A percentile compares a stretch with the other conserved stretches of the same genome.
Evolutionary conservation across 2,329 filamentous ascomycete species (phyloP).

Genomic region (Pseudocercospora eumusae): DNA sequence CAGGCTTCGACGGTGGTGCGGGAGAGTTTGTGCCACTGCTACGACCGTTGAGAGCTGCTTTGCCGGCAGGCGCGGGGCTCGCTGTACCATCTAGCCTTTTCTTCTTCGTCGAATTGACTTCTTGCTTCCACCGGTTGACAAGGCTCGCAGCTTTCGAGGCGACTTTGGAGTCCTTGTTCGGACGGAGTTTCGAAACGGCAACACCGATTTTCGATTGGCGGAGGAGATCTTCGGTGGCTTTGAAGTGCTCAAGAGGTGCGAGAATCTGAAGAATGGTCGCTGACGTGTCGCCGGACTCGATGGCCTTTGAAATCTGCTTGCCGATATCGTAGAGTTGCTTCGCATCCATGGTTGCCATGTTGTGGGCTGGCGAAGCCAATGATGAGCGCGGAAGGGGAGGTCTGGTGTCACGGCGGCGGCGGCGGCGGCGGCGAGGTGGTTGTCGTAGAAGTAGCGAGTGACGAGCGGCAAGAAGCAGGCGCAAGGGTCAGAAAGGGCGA

Average conservation of each 20-base stretch:
- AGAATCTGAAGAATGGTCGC: slow-evolving; percentile 72
- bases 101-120: slow-evolving; percentile 60
- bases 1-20: slow-evolving; percentile 49
- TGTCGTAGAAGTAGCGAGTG: not conserved
- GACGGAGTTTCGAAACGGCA: slow-evolving; percentile 80
- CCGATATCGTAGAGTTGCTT: slow-evolving; percentile 78
- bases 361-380: slow-evolving; percentile 9
- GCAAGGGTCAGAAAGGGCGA: not conserved
- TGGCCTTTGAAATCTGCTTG: slow-evolving; percentile 77
- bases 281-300: slow-evolving; percentile 71
- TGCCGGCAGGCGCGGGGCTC: slow-evolving; percentile 48
- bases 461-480: not conserved
- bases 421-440: not conserved
- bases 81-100: slow-evolving; percentile 38
- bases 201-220: slow-evolving; percentile 90
- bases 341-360: slow-evolving; percentile 64
- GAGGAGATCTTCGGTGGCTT: slow-evolving; percentile 84
- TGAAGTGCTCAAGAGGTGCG: slow-evolving; percentile 75
- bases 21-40: slow-evolving; percentile 44
- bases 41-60: slow-evolving; percentile 38
- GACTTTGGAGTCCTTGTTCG: slow-evolving; percentile 73
- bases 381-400: not conserved
- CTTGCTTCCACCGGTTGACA: slow-evolving; percentile 82
- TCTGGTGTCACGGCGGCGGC: not conserved
- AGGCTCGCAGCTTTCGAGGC: slow-evolving; percentile 76